Conservation (phyloP, 2,329 filamentous ascomycete species). For the Sporothrix protearum region DNA sequence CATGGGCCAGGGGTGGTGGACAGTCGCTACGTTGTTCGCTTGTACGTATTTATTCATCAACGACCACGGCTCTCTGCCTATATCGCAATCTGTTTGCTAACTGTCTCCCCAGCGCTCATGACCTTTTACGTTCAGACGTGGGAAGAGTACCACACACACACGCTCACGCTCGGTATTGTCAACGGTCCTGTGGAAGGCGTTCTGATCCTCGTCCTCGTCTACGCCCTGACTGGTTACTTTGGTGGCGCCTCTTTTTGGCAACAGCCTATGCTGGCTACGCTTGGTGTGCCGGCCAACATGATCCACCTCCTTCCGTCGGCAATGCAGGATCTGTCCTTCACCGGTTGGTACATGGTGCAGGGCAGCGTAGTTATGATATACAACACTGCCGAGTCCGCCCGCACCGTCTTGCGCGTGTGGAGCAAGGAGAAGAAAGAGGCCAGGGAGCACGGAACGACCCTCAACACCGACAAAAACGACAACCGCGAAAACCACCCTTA, state of each 20-base stretch:
- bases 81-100: not conserved
- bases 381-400: conserved; percentile 75
- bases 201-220: conserved; percentile 76
- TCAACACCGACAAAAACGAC: conserved; percentile 11
- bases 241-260: conserved; percentile 94
- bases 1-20: conserved; percentile 87
- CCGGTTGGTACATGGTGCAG: conserved; percentile 88
- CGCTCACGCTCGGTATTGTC: conserved; percentile 83
- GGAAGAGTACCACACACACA: conserved; percentile 99
- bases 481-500: conserved; percentile 70
- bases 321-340: conserved; percentile 79
- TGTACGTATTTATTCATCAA: conserved; percentile 49
- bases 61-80: not conserved
- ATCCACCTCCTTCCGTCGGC: conserved; percentile 63
- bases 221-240: conserved; percentile 75
- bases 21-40: conserved; percentile 76
- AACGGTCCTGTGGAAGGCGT: conserved; percentile 96
- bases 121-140: conserved; percentile 99
- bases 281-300: conserved; percentile 67
- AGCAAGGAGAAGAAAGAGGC: conserved; percentile 43
- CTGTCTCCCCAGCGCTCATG: conserved; percentile 59
- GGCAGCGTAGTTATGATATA: conserved; percentile 75
- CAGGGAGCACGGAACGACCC: conserved; percentile 10
- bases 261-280: conserved; percentile 67
- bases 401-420: conserved; percentile 80